These are phyloP conservation scores for Annulohypoxylon nitens DNA, from an alignment of 495 filamentous ascomycete species.

Conservation along the genomic window DNA sequence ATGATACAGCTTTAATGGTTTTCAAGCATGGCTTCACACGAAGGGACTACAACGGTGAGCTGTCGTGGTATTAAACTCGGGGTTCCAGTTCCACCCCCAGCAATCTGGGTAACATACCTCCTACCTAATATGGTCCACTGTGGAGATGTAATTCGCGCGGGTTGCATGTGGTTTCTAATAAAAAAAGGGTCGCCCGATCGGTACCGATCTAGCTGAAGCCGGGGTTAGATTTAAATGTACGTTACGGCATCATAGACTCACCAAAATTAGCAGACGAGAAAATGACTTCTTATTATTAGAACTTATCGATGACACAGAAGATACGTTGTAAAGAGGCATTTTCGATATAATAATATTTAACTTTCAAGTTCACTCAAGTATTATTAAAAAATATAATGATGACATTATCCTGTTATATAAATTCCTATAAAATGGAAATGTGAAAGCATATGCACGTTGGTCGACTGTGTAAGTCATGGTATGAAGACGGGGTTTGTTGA, in stretches of 20 bases:
- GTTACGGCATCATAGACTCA: neutral
- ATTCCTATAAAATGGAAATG: no score
- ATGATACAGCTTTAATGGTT: no score
- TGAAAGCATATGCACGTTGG: no score
- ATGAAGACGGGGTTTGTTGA: no score
- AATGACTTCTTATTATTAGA: no score
- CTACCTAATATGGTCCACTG: neutral
- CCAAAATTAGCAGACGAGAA: neutral
- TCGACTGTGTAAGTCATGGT: no score
- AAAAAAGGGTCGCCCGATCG: constrained; percentile 8
- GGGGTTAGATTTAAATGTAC: neutral
- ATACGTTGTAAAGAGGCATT: neutral
- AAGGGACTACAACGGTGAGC: neutral
- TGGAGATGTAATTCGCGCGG: neutral
- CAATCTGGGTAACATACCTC: neutral
- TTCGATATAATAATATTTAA: no score
- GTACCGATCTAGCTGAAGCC: constrained; percentile 6
- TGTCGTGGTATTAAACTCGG: neutral
- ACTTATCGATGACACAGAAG: no score
- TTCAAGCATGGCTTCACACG: neutral
- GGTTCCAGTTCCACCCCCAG: neutral
- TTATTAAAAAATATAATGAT: no score
- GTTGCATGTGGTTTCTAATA: neutral
- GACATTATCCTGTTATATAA: no score
- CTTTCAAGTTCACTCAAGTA: no score